phyloP scores from a whole-genome alignment of 768 basidiomycete species.

The Pisolithus orientalis region DNA sequence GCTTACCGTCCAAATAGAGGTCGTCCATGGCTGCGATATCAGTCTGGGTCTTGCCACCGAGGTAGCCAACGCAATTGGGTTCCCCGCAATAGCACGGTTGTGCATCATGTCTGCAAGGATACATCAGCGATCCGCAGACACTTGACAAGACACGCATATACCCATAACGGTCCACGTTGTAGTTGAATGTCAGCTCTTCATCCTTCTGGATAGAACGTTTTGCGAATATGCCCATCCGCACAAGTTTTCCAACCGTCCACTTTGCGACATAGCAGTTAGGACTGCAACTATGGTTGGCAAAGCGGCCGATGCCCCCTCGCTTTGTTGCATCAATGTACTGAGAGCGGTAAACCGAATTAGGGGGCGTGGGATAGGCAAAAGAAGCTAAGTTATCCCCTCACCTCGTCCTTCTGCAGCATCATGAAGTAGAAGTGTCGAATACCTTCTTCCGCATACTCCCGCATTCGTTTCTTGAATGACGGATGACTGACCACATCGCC shows the following conservation, averaged over 20 bases:
- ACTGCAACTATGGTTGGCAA: conserved; percentile 96
- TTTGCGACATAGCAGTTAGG: conserved; percentile 98
- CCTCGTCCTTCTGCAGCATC: conserved; percentile 98
- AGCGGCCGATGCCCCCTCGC: conserved; percentile 92
- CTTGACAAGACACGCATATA: conserved; percentile 31
- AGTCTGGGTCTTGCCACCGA: conserved; percentile 98
- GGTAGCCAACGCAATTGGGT: conserved; percentile 88
- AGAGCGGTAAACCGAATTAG: not conserved
- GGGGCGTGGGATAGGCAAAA: not conserved
- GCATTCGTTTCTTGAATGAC: conserved; percentile 91
- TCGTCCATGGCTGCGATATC: conserved; percentile 94
- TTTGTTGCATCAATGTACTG: conserved; percentile 99
- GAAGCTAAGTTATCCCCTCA: conserved; percentile 29
- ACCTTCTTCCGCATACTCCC: conserved; percentile 87
- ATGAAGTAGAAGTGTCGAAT: conserved; percentile 98
- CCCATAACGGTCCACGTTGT: conserved; percentile 99
- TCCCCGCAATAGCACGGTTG: conserved; percentile 96
- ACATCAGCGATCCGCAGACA: not conserved
- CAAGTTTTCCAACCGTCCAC: conserved; percentile 85
- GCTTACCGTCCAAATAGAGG: conserved; percentile 80
- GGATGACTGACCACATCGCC: conserved; percentile 89
- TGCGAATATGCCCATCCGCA: conserved; percentile 99
- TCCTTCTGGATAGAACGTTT: conserved; percentile 67
- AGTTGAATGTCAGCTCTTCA: conserved; percentile 97
- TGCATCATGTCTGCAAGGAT: conserved; percentile 69